Percentiles rank a stretch among this genome's conserved stretches.
Conservation (phyloP, 2,329 filamentous ascomycete species). For the Tolypocladium tropicale region DNA sequence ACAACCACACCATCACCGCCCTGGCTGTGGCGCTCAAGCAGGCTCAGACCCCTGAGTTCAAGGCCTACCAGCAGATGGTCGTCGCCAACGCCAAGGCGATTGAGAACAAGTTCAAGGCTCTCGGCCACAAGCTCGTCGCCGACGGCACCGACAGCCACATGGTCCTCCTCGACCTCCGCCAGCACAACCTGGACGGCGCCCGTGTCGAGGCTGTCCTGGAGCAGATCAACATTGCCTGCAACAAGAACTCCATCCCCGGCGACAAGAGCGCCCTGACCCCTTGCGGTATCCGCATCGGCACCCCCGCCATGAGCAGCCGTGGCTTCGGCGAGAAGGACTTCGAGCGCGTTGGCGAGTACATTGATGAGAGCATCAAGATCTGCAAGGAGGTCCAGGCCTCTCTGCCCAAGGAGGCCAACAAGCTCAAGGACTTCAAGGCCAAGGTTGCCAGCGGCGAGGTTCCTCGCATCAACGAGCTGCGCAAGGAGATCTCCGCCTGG, state of each 20-base stretch:
- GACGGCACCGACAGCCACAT: conserved; percentile 97
- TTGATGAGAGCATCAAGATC: conserved; percentile 80
- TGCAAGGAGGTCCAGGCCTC: conserved; percentile 76
- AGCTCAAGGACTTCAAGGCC: conserved; percentile 98
- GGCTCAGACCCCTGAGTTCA: conserved; percentile 82
- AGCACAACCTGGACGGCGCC: conserved; percentile 79
- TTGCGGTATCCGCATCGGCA: conserved; percentile 89
- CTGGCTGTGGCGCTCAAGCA: conserved; percentile 92
- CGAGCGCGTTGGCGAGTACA: conserved; percentile 79
- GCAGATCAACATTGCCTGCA: conserved; percentile 97
- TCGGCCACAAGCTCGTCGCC: conserved; percentile 89
- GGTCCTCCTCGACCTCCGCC: conserved; percentile 88
- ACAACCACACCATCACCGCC: conserved; percentile 99
- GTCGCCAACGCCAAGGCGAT: conserved; percentile 88
- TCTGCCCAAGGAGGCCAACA: conserved; percentile 95
- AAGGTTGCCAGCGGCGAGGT: conserved; percentile 74
- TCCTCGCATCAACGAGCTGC: conserved; percentile 71
- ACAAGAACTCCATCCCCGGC: conserved; percentile 98
- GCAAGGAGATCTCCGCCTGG: conserved; percentile 85
- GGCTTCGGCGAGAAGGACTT: conserved; percentile 92
- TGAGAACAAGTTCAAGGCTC: conserved; percentile 70
- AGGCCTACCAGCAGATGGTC: conserved; percentile 86
- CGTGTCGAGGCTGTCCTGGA: conserved; percentile 94
- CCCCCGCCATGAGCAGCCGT: conserved; percentile 93
- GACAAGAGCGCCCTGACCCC: conserved; percentile 96